Evolutionary conservation across 192 early-diverging fungal species (phyloP).

Genomic region (Funneliformis geosporum): DNA sequence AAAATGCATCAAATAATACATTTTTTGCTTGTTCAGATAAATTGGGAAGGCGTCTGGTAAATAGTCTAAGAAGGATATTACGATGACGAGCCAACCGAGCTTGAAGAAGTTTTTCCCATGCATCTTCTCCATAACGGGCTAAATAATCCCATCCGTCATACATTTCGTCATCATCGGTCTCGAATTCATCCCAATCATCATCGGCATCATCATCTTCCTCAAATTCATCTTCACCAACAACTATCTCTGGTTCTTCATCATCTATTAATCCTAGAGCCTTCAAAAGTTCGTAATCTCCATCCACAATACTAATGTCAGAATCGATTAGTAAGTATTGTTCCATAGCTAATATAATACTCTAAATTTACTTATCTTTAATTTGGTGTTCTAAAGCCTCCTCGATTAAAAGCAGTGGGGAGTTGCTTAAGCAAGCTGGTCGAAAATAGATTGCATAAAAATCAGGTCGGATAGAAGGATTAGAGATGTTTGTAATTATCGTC

Average conservation of each 20-base stretch:
- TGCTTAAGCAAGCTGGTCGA: no score
- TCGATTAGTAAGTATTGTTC: no score
- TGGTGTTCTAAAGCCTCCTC: no score
- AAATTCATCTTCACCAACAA: background rate
- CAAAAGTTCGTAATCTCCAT: background rate
- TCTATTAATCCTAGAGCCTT: conserved; percentile 9
- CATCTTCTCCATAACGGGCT: background rate
- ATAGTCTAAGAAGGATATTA: background rate
- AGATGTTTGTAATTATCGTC: no score
- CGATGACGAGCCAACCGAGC: background rate
- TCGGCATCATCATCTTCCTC: background rate
- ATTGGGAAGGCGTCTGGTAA: background rate
- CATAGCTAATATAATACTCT: no score
- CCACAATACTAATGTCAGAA: background rate
- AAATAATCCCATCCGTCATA: background rate
- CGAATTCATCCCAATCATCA: background rate
- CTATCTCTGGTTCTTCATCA: background rate
- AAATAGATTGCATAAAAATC: no score
- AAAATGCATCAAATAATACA: background rate
- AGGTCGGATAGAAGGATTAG: no score
- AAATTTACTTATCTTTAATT: no score
- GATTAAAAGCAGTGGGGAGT: no score
- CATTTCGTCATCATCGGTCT: background rate
- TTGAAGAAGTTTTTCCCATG: background rate
- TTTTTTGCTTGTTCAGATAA: background rate